These are phyloP conservation scores for Pleurotus tuoliensis DNA, from an alignment of 768 basidiomycete genomes.

Conservation along the genomic window DNA sequence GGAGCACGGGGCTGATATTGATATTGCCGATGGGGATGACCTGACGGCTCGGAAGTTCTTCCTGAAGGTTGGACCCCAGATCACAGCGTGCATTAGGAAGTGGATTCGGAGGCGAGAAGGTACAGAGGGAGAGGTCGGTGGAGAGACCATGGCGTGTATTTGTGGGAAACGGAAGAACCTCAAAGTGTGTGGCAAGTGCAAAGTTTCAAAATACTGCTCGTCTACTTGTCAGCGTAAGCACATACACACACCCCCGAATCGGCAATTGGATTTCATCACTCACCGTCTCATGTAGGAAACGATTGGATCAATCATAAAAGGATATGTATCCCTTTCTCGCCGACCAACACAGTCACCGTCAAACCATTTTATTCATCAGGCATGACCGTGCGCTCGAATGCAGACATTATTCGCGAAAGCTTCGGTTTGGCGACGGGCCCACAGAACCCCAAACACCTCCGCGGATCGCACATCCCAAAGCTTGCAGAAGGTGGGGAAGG, in stretches of 20 bases:
- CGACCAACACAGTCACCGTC: conserved; percentile 39
- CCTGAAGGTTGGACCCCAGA: conserved; percentile 31
- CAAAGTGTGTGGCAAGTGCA: conserved; percentile 42
- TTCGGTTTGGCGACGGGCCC: conserved; percentile 21
- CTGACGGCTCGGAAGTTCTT: conserved; percentile 25
- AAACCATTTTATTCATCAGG: conserved; percentile 34
- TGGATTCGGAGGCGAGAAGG: conserved; percentile 47
- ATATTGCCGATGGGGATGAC: conserved; percentile 35
- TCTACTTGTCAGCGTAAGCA: conserved; percentile 42
- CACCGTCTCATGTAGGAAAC: too few species aligned
- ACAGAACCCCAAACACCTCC: conserved; percentile 16
- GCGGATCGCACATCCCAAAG: conserved; percentile 20
- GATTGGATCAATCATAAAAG: conserved; percentile 46
- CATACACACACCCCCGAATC: too few species aligned
- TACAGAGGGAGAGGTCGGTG: conserved; percentile 39
- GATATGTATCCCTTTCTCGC: conserved; percentile 41
- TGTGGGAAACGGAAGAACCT: conserved; percentile 27
- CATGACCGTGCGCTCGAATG: conserved; percentile 5
- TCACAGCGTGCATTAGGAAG: conserved; percentile 38
- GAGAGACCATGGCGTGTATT: conserved; percentile 30
- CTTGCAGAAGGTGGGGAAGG: conserved; percentile 11
- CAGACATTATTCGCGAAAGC: too few species aligned
- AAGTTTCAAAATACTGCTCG: conserved; percentile 48
- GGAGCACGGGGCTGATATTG: conserved; percentile 45
- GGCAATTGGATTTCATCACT: too few species aligned